phyloP scores from a whole-genome alignment of 108 stramenopile species.

The Epithemia pelagica region DNA sequence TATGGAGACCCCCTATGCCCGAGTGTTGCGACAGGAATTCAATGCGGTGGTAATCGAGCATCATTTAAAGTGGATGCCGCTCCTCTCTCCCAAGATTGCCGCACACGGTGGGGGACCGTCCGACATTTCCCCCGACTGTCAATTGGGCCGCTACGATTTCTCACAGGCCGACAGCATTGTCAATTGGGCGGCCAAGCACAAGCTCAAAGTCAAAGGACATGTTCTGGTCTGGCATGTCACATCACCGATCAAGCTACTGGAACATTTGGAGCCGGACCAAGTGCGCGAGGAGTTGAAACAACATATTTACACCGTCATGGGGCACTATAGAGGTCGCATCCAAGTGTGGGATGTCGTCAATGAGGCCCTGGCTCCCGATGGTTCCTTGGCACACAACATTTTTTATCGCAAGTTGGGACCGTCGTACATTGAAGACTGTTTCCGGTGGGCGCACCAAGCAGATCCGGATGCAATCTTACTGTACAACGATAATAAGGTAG shows the following conservation, averaged over 20 bases:
- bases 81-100: slow-evolving; percentile 25
- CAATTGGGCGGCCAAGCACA: slow-evolving; percentile 69
- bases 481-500: slow-evolving; percentile 94
- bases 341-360: slow-evolving; percentile 91
- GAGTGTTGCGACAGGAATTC: slow-evolving; percentile 66
- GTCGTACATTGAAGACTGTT: slow-evolving; percentile 81
- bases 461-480: slow-evolving; percentile 83
- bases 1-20: slow-evolving; percentile 41
- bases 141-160: slow-evolving; percentile 83
- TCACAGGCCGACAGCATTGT: slow-evolving; percentile 75
- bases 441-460: slow-evolving; percentile 91
- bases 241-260: slow-evolving; percentile 51
- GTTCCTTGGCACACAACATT: slow-evolving; percentile 79
- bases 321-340: slow-evolving; percentile 75
- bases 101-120: slow-evolving; percentile 59
- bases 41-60: slow-evolving; percentile 88
- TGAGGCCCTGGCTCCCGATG: slow-evolving; percentile 81
- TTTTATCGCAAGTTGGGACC: slow-evolving; percentile 86
- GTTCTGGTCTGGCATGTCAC: slow-evolving; percentile 87
- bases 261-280: slow-evolving; percentile 48
- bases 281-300: slow-evolving; percentile 50
- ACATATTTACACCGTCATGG: slow-evolving; percentile 86
- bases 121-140: slow-evolving; percentile 25
- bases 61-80: slow-evolving; percentile 84
- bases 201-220: slow-evolving; percentile 85